Percentiles rank a stretch among this genome's conserved stretches.
Conservation (phyloP, 495 filamentous ascomycete genomes). For the Astrocystis sublimbata region DNA sequence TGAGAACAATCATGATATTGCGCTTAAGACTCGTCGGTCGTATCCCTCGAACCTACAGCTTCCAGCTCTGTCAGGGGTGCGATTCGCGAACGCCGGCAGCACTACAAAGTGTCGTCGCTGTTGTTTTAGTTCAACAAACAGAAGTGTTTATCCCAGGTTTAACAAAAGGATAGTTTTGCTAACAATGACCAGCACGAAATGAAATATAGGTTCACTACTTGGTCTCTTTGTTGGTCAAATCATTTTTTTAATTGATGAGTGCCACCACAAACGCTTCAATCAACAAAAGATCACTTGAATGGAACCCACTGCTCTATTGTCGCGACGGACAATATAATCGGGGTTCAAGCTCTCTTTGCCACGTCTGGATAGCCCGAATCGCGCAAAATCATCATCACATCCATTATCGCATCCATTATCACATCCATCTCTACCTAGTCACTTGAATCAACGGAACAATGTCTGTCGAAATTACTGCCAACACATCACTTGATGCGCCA, state of each 20-base stretch:
- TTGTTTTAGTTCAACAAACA: conserved; percentile 1
- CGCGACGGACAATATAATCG: background rate
- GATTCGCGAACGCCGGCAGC: too few relatives aligned
- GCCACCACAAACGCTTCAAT: background rate
- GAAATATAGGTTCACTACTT: background rate
- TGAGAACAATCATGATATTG: too few relatives aligned
- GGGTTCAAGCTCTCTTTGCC: background rate
- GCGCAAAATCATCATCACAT: background rate
- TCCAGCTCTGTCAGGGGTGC: too few relatives aligned
- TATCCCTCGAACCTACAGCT: too few relatives aligned
- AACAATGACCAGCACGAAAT: background rate
- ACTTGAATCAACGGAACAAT: background rate
- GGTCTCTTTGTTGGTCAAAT: background rate
- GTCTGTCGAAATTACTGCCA: background rate
- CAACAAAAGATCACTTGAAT: background rate
- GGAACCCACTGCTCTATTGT: background rate
- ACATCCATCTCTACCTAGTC: too few relatives aligned
- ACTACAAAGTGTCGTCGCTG: too few relatives aligned
- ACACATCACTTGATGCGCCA: background rate
- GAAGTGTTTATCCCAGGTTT: background rate
- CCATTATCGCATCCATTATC: too few relatives aligned
- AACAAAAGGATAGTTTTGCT: background rate
- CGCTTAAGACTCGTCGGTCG: too few relatives aligned
- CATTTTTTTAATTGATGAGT: background rate
- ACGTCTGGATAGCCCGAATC: background rate